phyloP scores from a whole-genome alignment of 1,284 basidiomycete genomes.

The Puccinia polysora region DNA sequence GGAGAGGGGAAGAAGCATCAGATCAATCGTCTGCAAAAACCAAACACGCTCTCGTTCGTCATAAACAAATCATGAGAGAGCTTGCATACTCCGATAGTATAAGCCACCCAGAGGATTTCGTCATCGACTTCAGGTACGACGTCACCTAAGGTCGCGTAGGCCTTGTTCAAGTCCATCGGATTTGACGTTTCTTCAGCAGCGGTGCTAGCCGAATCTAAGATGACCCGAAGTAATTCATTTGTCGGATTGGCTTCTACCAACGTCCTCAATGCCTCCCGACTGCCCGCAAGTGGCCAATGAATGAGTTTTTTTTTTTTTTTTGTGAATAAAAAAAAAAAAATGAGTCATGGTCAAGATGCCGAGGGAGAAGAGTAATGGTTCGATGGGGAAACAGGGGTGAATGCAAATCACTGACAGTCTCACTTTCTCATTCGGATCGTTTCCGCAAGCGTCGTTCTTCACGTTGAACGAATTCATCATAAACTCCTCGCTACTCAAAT shows the following conservation, averaged over 20 bases:
- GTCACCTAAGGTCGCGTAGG: constrained; percentile 32
- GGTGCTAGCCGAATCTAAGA: constrained; percentile 12
- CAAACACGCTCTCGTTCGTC: no score
- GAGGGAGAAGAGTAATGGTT: no score
- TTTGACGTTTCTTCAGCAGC: constrained; percentile 1
- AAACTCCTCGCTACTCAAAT: constrained; percentile 29
- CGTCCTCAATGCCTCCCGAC: constrained; percentile 14
- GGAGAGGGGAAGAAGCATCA: no score
- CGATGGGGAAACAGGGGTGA: neutral
- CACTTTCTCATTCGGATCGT: constrained; percentile 11
- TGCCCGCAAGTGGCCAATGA: neutral
- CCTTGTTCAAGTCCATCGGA: constrained; percentile 32
- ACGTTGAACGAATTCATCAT: constrained; percentile 11
- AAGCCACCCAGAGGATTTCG: constrained; percentile 39
- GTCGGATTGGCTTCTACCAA: constrained; percentile 29
- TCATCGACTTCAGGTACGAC: constrained; percentile 38
- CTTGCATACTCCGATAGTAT: constrained; percentile 21
- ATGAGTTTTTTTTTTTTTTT: neutral
- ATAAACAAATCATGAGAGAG: neutral
- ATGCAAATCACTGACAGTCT: constrained; percentile 5
- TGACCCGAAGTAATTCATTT: constrained; percentile 19
- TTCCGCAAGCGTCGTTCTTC: neutral
- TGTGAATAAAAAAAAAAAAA: neutral
- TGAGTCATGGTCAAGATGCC: no score
- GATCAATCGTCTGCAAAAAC: no score